Base-by-base conservation (phyloP, 208 protist species). In the Leptomonas pyrrhocoris region DNA sequence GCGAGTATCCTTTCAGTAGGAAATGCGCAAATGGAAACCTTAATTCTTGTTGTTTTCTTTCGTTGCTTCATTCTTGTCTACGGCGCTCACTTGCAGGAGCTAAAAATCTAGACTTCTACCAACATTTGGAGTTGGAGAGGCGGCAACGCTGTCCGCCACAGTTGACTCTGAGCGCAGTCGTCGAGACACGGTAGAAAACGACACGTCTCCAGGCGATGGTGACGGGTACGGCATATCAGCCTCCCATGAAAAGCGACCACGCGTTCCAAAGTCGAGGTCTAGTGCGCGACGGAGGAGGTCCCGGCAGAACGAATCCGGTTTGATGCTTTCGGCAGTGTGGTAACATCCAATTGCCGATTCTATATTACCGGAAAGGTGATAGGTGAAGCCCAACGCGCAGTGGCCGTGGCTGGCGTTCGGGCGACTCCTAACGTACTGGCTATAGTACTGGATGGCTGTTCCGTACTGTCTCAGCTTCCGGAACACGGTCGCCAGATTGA, bases 261-360 rank as follows among this genome's bases (percentile, higher is more conserved):
- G 55, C 16, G 78, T 74, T 21, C 80, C 82, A 62, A 92, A 92
- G 48, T 93, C 84, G n/a, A 80, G 59, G 21, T 79, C 73, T 3
- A 96, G 76, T 34, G 93, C 93, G 19, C 87, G 70, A 19, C 94
- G 80, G 21, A 97, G 82, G 76, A 97, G 85, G 54, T 93, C 89
- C 6, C 79, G 70, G 42, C 85, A 94, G 74, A 97, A 96, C 1
- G 90, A 85, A 68, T 97, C 88, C 15, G 77, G 77, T 46, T 97
- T 94, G 62, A 97, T 90, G 46, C 84, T 89, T 30, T 94, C 76
- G 2, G 94, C 83, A 13, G 74, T 89, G 68, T 97, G 89, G 73
- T 97, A 97, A 49, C 95, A 85, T 43, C 79, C 48, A 53, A 97
- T 95, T 0, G 94, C 94, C 9, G 21, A 68, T 51, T 93, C 85